Evolutionary conservation across 2,329 filamentous ascomycete genomes (phyloP).

Genomic region (Chaetomiaceae sp.): DNA sequence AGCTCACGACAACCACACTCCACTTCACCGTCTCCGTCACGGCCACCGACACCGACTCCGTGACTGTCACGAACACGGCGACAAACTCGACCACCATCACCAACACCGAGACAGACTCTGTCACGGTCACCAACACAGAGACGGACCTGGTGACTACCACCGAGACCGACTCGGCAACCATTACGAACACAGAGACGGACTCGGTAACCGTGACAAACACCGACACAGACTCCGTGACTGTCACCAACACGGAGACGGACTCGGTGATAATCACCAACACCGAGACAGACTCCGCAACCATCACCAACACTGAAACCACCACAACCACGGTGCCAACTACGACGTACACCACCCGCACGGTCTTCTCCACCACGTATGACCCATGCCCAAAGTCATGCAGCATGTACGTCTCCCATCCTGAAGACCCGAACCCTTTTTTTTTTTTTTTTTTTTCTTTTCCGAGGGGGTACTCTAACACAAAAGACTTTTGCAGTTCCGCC

Average conservation of each 20-base stretch:
- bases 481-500: conserved; percentile 21
- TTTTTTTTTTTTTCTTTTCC: background rate
- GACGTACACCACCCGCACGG: conserved; percentile 25
- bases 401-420: conserved; percentile 30
- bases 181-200: conserved; percentile 19
- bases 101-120: conserved; percentile 12
- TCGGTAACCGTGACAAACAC: conserved; percentile 17
- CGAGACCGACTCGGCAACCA: conserved; percentile 17
- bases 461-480: background rate
- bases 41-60: background rate
- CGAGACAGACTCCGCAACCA: conserved; percentile 7
- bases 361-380: conserved; percentile 25
- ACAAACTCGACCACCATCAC: conserved; percentile 15
- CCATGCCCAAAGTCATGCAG: conserved; percentile 33
- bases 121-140: conserved; percentile 19
- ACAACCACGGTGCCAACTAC: conserved; percentile 22
- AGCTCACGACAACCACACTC: background rate
- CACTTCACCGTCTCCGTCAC: background rate
- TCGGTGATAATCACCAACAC: conserved; percentile 17
- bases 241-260: conserved; percentile 17
- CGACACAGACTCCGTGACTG: conserved; percentile 16
- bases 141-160: conserved; percentile 17
- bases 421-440: too few species aligned
- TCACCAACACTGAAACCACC: conserved; percentile 11
- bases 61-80: background rate